phyloP scores from a whole-genome alignment of 1,284 basidiomycete genomes.

The Rhodotorula sp. region DNA sequence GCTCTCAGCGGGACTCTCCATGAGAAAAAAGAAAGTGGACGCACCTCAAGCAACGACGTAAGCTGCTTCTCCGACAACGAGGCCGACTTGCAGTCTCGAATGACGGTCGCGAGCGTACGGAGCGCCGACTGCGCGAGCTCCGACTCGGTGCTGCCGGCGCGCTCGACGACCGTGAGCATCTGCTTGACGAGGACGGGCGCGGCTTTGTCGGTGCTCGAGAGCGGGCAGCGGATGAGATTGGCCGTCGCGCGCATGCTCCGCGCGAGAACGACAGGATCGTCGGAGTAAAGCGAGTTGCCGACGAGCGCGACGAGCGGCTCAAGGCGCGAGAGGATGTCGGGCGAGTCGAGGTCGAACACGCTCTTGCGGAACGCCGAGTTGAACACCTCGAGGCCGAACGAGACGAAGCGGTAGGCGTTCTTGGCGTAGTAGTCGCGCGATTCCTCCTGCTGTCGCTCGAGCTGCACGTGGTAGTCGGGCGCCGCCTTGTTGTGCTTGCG shows the following conservation, averaged over 20 bases:
- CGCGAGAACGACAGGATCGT: constrained; percentile 73
- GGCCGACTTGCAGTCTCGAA: constrained; percentile 78
- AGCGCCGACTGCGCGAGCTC: constrained; percentile 87
- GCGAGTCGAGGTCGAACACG: constrained; percentile 76
- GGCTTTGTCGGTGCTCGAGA: constrained; percentile 73
- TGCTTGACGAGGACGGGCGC: constrained; percentile 84
- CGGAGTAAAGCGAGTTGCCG: constrained; percentile 90
- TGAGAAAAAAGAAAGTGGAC: not conserved
- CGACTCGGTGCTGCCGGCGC: constrained; percentile 83
- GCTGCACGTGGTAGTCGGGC: constrained; percentile 71
- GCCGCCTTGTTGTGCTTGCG: constrained; percentile 48
- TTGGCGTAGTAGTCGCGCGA: constrained; percentile 72
- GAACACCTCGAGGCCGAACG: constrained; percentile 90
- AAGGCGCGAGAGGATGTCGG: constrained; percentile 72
- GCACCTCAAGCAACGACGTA: constrained; percentile 62
- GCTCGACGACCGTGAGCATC: constrained; percentile 80
- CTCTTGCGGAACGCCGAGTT: constrained; percentile 81
- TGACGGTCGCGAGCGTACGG: constrained; percentile 78
- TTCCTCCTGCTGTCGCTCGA: constrained; percentile 64
- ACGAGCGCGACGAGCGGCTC: constrained; percentile 84
- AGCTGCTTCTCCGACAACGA: constrained; percentile 88
- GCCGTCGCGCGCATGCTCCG: constrained; percentile 79
- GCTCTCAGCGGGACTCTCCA: not conserved
- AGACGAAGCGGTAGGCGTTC: constrained; percentile 85
- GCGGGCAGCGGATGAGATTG: constrained; percentile 79